Conservation (phyloP, 352 stramenopile species). For the Phytophthora capsici region DNA sequence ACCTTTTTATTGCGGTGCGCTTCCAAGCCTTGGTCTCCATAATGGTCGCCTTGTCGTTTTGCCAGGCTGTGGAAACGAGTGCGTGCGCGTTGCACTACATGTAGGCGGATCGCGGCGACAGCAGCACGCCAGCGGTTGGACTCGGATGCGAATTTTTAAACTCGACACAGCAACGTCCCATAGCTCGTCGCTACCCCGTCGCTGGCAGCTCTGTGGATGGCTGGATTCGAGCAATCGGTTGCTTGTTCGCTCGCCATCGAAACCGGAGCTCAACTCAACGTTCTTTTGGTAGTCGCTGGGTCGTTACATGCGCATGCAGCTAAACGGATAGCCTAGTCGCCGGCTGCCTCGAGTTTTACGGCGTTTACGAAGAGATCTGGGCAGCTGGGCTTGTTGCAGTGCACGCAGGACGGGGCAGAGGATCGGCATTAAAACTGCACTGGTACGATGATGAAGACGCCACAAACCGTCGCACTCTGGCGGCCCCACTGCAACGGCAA, state of each 20-base stretch:
- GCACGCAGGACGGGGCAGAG: constrained; percentile 8
- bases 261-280: constrained; percentile 15
- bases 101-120: not conserved
- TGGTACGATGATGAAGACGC: too few species aligned
- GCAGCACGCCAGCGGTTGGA: constrained; percentile 16
- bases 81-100: not conserved
- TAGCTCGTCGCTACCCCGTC: constrained; percentile 18
- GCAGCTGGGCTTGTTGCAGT: constrained; percentile 16
- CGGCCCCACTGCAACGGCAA: not conserved
- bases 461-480: too few species aligned
- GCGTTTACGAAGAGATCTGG: constrained; percentile 15
- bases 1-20: constrained; percentile 32
- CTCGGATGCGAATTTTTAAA: constrained; percentile 21
- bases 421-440: constrained; percentile 12
- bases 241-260: constrained; percentile 25
- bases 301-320: constrained; percentile 23
- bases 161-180: constrained; percentile 16
- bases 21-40: not conserved
- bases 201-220: constrained; percentile 5
- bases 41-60: constrained; percentile 20
- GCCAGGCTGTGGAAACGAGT: constrained; percentile 3
- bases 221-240: constrained; percentile 29
- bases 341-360: constrained; percentile 21
- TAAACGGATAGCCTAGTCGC: constrained; percentile 21
- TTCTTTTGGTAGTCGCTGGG: constrained; percentile 45